Percentiles rank a stretch among this genome's conserved stretches.
Conservation (phyloP, 495 filamentous ascomycete genomes). For the Neurospora tetrasperma region DNA sequence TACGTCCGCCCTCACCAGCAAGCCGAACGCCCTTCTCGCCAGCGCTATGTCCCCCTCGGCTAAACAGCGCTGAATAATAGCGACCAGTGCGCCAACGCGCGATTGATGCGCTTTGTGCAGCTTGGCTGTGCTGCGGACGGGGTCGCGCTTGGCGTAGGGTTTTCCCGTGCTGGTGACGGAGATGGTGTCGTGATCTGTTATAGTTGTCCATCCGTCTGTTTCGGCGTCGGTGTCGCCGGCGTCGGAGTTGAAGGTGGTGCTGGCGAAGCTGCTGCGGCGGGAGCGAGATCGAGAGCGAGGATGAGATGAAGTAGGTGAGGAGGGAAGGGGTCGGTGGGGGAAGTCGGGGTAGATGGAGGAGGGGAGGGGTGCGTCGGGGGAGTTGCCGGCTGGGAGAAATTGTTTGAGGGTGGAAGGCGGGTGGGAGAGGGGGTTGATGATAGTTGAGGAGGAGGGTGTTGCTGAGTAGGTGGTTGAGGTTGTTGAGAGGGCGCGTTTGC, state of each 20-base stretch:
- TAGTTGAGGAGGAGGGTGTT: slow-evolving; percentile 18
- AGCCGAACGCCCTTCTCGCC: slow-evolving; percentile 30
- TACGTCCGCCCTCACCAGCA: slow-evolving; percentile 22
- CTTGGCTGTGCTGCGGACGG: slow-evolving; percentile 1
- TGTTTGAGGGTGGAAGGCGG: slow-evolving; percentile 29
- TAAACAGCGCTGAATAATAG: slow-evolving; percentile 27
- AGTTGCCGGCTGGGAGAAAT: slow-evolving; percentile 29
- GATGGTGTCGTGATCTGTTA: background rate
- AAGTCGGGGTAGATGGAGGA: slow-evolving; percentile 28
- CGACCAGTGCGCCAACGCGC: slow-evolving; percentile 23
- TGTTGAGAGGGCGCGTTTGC: slow-evolving; percentile 13
- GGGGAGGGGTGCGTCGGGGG: slow-evolving; percentile 24
- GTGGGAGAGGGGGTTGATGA: slow-evolving; percentile 40
- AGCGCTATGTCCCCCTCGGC: slow-evolving; percentile 26
- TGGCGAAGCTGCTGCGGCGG: background rate
- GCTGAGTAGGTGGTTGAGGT: background rate
- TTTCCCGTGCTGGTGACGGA: background rate
- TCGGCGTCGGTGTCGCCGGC: slow-evolving; percentile 3
- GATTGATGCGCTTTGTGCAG: slow-evolving; percentile 3
- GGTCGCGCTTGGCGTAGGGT: background rate
- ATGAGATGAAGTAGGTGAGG: background rate
- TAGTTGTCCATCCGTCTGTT: background rate
- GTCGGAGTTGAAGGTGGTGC: background rate
- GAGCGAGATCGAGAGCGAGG: background rate
- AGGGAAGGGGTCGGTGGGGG: slow-evolving; percentile 28